These are phyloP conservation scores for Chrysophaeum taylorii DNA, from an alignment of 352 stramenopile species.

Conservation along the genomic window DNA sequence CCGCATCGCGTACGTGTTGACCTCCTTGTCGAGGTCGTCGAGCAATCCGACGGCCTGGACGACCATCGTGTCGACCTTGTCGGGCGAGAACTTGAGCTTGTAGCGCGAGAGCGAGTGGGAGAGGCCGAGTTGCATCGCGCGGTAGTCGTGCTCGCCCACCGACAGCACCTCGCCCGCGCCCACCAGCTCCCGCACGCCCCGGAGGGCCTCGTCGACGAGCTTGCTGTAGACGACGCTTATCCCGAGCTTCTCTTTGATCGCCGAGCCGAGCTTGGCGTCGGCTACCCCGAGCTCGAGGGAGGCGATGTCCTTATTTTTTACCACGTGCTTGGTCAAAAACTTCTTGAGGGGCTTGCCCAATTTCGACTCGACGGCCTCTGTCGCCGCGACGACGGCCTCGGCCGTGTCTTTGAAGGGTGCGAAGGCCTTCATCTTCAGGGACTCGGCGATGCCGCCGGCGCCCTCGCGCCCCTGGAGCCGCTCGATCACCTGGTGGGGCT, in stretches of 20 bases:
- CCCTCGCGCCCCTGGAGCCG: constrained; percentile 46
- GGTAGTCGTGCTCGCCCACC: too few relatives aligned
- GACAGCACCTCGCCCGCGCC: constrained; percentile 27
- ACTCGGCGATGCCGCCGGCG: too few relatives aligned
- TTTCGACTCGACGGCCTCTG: constrained; percentile 92
- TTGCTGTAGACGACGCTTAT: constrained; percentile 41
- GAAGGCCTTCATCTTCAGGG: constrained; percentile 90
- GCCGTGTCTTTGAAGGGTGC: constrained; percentile 97
- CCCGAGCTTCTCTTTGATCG: constrained; percentile 96
- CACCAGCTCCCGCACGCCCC: constrained; percentile 73
- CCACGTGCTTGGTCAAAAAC: constrained; percentile 98
- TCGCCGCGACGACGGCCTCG: constrained; percentile 89
- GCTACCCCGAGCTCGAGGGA: constrained; percentile 80
- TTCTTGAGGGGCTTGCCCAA: constrained; percentile 93
- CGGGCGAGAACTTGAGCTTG: constrained; percentile 99
- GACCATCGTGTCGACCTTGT: constrained; percentile 99
- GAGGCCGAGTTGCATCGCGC: constrained; percentile 96
- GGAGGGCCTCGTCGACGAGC: constrained; percentile 70
- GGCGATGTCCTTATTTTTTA: constrained; percentile 81
- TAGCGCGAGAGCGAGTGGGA: constrained; percentile 94
- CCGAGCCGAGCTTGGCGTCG: constrained; percentile 83
- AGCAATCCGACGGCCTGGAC: constrained; percentile 98
- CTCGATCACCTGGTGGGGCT: constrained; percentile 34
- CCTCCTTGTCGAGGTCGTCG: constrained; percentile 99
- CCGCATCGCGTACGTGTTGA: constrained; percentile 99